Conservation (phyloP, 2,329 filamentous ascomycete species). For the Colletotrichum echinochloae region DNA sequence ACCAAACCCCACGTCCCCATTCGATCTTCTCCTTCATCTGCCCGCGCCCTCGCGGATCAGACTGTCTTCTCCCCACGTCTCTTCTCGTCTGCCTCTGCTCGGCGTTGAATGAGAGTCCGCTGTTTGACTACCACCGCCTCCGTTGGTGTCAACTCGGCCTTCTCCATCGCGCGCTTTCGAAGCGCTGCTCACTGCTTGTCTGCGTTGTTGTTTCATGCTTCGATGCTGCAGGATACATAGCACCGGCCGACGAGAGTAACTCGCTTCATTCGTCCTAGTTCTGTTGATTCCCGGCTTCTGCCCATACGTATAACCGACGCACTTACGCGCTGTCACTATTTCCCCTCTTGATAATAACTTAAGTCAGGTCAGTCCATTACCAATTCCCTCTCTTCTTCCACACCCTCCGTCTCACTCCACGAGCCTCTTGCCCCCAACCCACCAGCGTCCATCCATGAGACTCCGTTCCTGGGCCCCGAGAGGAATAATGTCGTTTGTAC, state of each 20-base stretch:
- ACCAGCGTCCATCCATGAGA: conserved; percentile 48
- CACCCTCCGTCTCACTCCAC: conserved; percentile 42
- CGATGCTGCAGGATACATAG: conserved; percentile 43
- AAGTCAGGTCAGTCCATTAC: conserved; percentile 44
- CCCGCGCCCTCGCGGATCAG: conserved; percentile 39
- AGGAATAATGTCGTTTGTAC: conserved; percentile 45
- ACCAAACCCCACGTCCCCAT: conserved; percentile 46
- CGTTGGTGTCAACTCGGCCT: conserved; percentile 18
- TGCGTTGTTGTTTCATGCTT: conserved; percentile 40
- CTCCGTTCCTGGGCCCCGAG: conserved; percentile 51
- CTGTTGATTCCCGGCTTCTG: conserved; percentile 35
- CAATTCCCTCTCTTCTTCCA: conserved; percentile 40
- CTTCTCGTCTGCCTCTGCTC: conserved; percentile 25
- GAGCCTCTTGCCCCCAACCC: conserved; percentile 38
- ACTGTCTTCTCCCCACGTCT: conserved; percentile 39
- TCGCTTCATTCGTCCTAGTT: conserved; percentile 37
- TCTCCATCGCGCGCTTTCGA: conserved; percentile 15
- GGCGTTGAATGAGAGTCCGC: conserved; percentile 27
- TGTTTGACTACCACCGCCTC: conserved; percentile 19
- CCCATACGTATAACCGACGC: conserved; percentile 34
- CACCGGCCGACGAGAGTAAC: conserved; percentile 31
- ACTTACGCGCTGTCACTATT: conserved; percentile 19
- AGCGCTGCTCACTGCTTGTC: conserved; percentile 12
- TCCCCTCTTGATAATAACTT: conserved; percentile 34
- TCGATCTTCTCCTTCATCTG: conserved; percentile 37